Percentiles rank a stretch among this genome's conserved stretches.
phyloP scores from a whole-genome alignment of 2,329 filamentous ascomycete species.

The Penicillium sp. region DNA sequence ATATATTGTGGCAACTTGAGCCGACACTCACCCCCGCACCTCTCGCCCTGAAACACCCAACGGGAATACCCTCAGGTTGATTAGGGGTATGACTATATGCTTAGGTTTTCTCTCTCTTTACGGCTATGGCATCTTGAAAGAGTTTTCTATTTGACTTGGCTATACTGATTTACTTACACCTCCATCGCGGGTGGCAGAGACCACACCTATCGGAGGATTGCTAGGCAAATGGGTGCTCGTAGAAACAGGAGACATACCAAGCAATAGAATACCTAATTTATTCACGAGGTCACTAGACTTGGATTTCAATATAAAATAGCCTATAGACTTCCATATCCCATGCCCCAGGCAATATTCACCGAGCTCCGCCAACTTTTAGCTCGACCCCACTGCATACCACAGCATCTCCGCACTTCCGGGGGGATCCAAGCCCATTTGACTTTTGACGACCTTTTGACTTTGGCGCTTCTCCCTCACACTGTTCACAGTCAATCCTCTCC shows the following conservation, averaged over 20 bases:
- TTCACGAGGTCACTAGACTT: neutral
- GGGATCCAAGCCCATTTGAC: constrained; percentile 7
- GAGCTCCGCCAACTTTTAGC: constrained; percentile 10
- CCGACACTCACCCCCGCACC: neutral
- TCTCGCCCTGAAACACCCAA: neutral
- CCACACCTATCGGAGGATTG: neutral
- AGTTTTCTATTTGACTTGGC: neutral
- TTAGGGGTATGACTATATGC: neutral
- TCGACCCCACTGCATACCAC: constrained; percentile 10
- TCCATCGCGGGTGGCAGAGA: neutral
- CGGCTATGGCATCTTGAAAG: neutral
- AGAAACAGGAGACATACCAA: neutral
- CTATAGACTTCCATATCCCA: no score
- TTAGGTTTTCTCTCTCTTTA: no score
- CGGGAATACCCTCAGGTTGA: neutral
- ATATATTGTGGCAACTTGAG: neutral
- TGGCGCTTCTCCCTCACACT: neutral
- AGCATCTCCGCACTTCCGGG: constrained; percentile 20
- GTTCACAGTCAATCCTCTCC: neutral
- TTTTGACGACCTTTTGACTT: constrained; percentile 5
- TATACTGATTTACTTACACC: neutral
- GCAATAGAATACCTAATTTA: neutral
- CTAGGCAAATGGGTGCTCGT: neutral
- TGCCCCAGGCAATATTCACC: constrained; percentile 10
- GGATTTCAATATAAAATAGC: no score